Base-by-base conservation (phyloP, 2,329 filamentous ascomycete genomes). In the Talaromyces amestolkiae region DNA sequence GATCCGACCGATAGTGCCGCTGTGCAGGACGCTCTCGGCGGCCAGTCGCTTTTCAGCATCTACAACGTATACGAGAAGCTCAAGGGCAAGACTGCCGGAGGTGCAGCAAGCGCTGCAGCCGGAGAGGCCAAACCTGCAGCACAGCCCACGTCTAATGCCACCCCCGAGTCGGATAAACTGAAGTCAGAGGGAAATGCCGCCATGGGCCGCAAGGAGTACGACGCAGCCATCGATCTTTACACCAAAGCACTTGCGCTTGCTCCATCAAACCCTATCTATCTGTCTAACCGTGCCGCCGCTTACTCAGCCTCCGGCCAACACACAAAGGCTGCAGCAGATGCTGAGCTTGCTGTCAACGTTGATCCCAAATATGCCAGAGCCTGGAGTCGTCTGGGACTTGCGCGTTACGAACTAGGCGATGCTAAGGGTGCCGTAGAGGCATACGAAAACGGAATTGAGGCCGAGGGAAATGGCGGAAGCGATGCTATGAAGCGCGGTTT, bases 401-500 rank as follows among this genome's bases (percentile, higher is more conserved):
- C 95, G 51, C 87, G 90, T 68, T 99, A 94, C 79, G 94, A 94
- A 17, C 86, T 97, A 61, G 94, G 93, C 39, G 94, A 99, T 75
- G 90, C 92, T 65, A 89, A 90, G 80, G 95, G 92, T 59, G 90
- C 91, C 69, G 96, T 97, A 89, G 93, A 98, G 73, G 95, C 95
- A 19, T 99, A 99, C 81, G 83, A 89, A 79, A 87, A 91, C 77
- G 95, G 95, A 62, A 98, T 99, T 75, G 91, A 97, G 76, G 87
- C 92, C 69, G 95, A 99, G 80, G 94, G 95, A 61, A 95, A 89
- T 75, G 95, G 95, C 63, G 95, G 95, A 68, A 96, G 91, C 71
- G 93, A 98, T 17, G 93, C 94, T 67, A 98, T 98, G 95, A 94
- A 93, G 84, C 96, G 94, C 81, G 95, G 95, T 22, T 95, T 87